Conservation (phyloP, 805 yeast genomes). For the Wickerhamiella vanderwaltii region DNA sequence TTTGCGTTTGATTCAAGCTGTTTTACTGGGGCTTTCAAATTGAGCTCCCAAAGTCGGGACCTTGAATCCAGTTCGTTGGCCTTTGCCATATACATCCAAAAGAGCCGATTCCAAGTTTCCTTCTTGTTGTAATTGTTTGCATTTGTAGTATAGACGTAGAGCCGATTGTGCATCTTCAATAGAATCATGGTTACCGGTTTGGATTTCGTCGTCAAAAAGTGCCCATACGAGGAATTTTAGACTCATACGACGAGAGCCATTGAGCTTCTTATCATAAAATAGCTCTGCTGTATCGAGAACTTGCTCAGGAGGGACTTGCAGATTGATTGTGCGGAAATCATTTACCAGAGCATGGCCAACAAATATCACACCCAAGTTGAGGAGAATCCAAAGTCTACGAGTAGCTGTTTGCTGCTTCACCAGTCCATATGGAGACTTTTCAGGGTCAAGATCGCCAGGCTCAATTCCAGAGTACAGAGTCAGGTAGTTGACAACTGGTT, state of each 20-base stretch:
- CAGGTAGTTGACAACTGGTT: constrained; percentile 62
- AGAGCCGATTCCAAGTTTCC: constrained; percentile 54
- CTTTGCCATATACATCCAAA: constrained; percentile 46
- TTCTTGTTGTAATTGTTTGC: constrained; percentile 43
- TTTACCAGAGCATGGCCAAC: constrained; percentile 89
- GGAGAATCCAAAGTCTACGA: constrained; percentile 75
- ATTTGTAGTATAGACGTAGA: constrained; percentile 58
- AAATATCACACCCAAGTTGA: constrained; percentile 81
- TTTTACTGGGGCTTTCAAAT: background rate
- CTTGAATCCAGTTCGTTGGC: constrained; percentile 28
- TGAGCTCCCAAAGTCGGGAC: constrained; percentile 15
- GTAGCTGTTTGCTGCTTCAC: constrained; percentile 77
- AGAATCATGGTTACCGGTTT: constrained; percentile 90
- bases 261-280: constrained; percentile 56
- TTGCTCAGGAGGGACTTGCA: constrained; percentile 74
- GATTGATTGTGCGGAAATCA: constrained; percentile 87
- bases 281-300: constrained; percentile 81
- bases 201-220: constrained; percentile 63
- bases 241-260: constrained; percentile 57
- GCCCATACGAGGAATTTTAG: constrained; percentile 78
- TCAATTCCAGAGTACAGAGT: constrained; percentile 92
- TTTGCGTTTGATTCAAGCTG: no score
- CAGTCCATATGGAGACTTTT: constrained; percentile 48
- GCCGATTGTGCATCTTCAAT: constrained; percentile 94
- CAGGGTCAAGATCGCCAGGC: constrained; percentile 76